Evolutionary conservation across 352 stramenopile genomes (phyloP).

Genomic region (Pythium insidiosum): DNA sequence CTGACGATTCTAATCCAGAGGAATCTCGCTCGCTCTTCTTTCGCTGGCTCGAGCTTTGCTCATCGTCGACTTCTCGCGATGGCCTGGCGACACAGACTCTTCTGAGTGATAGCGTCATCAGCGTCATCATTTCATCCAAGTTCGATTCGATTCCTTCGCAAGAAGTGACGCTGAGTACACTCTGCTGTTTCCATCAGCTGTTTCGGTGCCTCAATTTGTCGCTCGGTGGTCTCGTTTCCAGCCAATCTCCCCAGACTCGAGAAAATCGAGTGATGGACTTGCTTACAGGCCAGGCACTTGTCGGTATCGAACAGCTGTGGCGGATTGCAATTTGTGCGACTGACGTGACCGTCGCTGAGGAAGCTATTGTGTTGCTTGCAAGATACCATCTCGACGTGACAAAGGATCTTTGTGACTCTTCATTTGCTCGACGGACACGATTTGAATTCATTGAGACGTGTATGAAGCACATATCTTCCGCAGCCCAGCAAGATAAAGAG

Average conservation of each 20-base stretch:
- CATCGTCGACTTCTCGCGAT: no score
- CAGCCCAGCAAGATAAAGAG: not conserved
- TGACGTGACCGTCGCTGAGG: slow-evolving; percentile 42
- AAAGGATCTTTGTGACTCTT: slow-evolving; percentile 17
- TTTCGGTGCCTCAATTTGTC: slow-evolving; percentile 53
- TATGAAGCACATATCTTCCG: slow-evolving; percentile 24
- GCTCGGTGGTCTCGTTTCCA: slow-evolving; percentile 19
- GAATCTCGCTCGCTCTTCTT: slow-evolving; percentile 62
- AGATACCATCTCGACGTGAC: slow-evolving; percentile 50
- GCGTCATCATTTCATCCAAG: slow-evolving; percentile 24
- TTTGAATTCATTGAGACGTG: slow-evolving; percentile 52
- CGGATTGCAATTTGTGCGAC: slow-evolving; percentile 33
- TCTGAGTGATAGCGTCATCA: not conserved
- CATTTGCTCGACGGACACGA: slow-evolving; percentile 23
- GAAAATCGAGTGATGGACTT: no score
- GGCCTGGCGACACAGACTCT: no score
- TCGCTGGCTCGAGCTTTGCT: slow-evolving; percentile 65
- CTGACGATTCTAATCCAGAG: no score
- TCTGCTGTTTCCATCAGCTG: slow-evolving; percentile 65
- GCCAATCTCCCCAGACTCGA: no score
- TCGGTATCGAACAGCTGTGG: slow-evolving; percentile 53
- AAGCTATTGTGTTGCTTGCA: slow-evolving; percentile 49
- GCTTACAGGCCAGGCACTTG: slow-evolving; percentile 24
- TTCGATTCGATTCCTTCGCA: slow-evolving; percentile 28
- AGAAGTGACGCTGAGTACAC: slow-evolving; percentile 29